These are phyloP conservation scores for Carex arenaria DNA, from an alignment of 202 grass and related monocot genomes.

Conservation along the genomic window DNA sequence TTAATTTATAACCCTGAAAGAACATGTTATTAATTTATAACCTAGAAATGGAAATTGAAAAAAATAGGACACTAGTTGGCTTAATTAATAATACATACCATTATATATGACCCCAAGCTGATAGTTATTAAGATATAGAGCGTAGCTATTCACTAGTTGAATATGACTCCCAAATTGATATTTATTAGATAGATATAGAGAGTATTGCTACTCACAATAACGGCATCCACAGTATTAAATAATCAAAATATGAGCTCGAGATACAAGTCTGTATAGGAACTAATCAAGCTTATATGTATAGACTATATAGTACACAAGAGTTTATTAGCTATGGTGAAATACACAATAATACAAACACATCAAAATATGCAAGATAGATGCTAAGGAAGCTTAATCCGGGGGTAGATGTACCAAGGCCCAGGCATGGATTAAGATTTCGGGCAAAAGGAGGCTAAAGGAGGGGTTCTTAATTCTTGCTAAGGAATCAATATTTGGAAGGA, in stretches of 20 bases:
- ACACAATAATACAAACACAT: background rate
- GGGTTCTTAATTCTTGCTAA: no score
- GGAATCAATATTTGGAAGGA: no score
- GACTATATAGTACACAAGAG: no score
- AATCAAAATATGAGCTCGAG: background rate
- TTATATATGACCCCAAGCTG: background rate
- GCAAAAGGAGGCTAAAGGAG: no score
- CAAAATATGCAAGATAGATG: background rate
- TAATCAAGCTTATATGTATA: background rate
- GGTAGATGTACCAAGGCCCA: no score
- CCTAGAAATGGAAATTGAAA: background rate
- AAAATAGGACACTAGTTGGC: background rate
- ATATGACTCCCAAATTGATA: background rate
- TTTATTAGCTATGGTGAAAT: background rate
- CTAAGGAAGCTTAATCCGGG: no score
- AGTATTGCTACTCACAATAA: background rate
- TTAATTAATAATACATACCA: background rate
- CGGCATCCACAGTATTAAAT: background rate
- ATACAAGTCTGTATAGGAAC: background rate
- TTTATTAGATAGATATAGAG: background rate
- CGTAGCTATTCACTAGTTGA: background rate
- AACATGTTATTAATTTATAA: background rate
- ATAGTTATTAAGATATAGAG: background rate
- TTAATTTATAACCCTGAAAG: background rate
- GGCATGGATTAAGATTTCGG: no score